Evolutionary conservation across 1,284 basidiomycete species (phyloP), one percentile per base, ranked within the genome.

Genomic region (Ceratobasidium sp.): DNA sequence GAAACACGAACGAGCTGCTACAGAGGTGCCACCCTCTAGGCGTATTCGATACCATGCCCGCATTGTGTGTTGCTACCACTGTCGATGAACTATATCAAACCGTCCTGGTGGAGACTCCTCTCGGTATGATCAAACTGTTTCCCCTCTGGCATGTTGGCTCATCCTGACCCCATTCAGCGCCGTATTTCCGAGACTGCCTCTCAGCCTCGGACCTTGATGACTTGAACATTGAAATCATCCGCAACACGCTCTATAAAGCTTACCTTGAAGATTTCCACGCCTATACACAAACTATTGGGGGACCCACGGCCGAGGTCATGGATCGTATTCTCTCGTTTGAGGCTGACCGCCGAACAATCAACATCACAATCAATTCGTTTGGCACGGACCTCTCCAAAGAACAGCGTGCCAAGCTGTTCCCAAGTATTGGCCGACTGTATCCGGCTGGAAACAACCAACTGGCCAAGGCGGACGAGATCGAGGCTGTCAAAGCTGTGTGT

Each of bases 361-460:
- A 99, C 84, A 98, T 99, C 81, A 98, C 97, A 41, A 94, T 99
- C 85, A 99, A 99, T 85, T 98, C 97, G 28, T 97, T 99, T 81
- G 92, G 92, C 76, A 98, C 97, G 10, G 93, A 94, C 78, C 87
- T 99, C 72, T 87, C 91, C 52, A 99, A 99, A 81, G 97, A 99
- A 79, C 92, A 96, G 78, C 92, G 97, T 41, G 95, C 96, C n/a
- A 90, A 91, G 76, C 88, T 99, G 52, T 99, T 97, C 87, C 97
- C 97, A 5, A 87, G 90, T 23, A 93, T 99, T 72, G 97, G 97
- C 12, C 88, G 92, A 72, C 86, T 99, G 59, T 99, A 91, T 84
- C 97, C 97, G 0, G 96, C 92, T 76, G 97, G 97, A 61, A 98
- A 98, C 84, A 97, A 97, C 78, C 86, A 89, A 36, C 88, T 99